Evolutionary conservation across 2,329 filamentous ascomycete genomes (phyloP).

Genomic region (Xylariaceae sp.): DNA sequence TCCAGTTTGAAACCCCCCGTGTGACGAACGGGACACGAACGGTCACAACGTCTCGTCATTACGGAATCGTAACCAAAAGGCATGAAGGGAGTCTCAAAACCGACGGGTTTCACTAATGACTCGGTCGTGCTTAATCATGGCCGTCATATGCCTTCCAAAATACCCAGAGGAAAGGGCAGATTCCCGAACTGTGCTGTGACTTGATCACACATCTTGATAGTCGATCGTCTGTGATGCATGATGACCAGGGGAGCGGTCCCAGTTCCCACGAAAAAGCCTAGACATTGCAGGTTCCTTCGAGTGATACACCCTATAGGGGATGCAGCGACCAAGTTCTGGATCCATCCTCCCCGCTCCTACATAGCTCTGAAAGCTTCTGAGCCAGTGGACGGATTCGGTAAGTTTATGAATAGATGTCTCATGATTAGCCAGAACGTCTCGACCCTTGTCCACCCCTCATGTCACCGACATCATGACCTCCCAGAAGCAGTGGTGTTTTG

Average conservation of each 20-base stretch:
- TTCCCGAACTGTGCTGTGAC: slow-evolving; percentile 6
- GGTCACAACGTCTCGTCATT: neutral
- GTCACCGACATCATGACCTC: neutral
- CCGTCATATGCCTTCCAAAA: slow-evolving; percentile 1
- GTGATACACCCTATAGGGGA: slow-evolving; percentile 16
- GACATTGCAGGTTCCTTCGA: slow-evolving; percentile 14
- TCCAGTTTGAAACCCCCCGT: neutral
- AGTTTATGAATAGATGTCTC: neutral
- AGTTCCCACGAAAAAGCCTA: neutral
- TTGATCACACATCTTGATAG: slow-evolving; percentile 7
- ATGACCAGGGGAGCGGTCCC: neutral
- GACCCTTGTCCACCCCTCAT: neutral
- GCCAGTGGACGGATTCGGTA: neutral
- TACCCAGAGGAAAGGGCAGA: slow-evolving; percentile 7
- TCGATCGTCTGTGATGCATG: slow-evolving; percentile 9
- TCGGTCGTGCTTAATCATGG: slow-evolving; percentile 1
- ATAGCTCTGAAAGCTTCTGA: neutral
- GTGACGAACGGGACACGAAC: neutral
- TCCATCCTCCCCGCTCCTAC: slow-evolving; percentile 13
- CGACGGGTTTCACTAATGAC: neutral
- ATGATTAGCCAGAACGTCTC: slow-evolving; percentile 4
- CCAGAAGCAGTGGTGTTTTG: neutral
- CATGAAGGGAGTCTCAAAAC: neutral
- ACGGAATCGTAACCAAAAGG: neutral
- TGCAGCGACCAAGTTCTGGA: slow-evolving; percentile 10